Evolutionary conservation across 176 grass and related monocot species (phyloP), one percentile per base, ranked within the genome.

Genomic region (Carex cristatella): DNA sequence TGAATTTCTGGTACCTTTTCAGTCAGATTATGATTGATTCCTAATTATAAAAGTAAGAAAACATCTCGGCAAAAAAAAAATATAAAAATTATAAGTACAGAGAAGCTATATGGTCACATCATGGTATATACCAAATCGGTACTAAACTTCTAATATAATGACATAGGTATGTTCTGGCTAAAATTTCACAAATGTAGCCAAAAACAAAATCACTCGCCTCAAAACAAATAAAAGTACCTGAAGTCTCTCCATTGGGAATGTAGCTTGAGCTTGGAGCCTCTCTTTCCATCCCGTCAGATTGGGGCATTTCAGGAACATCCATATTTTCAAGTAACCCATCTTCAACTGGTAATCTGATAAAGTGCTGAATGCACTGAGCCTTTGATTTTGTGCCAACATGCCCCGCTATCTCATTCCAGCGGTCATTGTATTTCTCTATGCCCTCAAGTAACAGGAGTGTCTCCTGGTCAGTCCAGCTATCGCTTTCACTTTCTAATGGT

Each of bases 321-420:
- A 98, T 88, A 54, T 89, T 93, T 61, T 98, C 91, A 78, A 98
- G 83, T 12, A 98, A 84, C 80, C 85, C 85, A 83, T 95, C 87
- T 71, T 98, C 93, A 49, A 98, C 87, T 9, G 91, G 95, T 88
- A 98, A 83, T 81, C 89, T 85, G 81, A 98, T 88, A 92, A 98
- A 98, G 90, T 98, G 95, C 69, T 94, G 87, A 86, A 94, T 98
- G 83, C 95, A 98, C 69, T 98, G 95, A 70, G 93, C 95, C 76
- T 95, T 98, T 80, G 95, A 92, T 80, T 98, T 95, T 74, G 91
- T 88, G 65, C 85, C 85, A 64, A 98, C 91, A 85, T 98, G 93
- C 66, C 93, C 88, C 80, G 95, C 95, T 86, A 98, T 93, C 86
- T 87, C 85, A 85, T 89, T 93, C 95, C 95, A 98, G 75, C 88